These are phyloP conservation scores for Candida germanica DNA, from an alignment of 805 yeast species.

Conservation along the genomic window DNA sequence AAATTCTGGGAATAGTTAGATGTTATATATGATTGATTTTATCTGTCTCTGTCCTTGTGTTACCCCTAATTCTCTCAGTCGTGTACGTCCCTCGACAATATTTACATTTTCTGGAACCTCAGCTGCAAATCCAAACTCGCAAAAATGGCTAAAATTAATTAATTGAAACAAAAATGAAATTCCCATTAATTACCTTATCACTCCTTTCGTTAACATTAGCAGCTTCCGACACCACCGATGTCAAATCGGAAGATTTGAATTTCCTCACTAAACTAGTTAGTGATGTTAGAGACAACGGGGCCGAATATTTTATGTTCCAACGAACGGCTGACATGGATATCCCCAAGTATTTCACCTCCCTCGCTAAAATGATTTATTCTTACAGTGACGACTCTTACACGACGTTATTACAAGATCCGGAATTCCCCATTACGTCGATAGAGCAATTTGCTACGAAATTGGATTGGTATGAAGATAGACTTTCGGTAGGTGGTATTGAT, in stretches of 20 bases:
- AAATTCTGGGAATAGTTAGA: slow-evolving; percentile 42
- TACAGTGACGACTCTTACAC: slow-evolving; percentile 38
- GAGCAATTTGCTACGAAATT: slow-evolving; percentile 32
- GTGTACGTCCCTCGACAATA: no score
- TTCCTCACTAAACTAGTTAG: slow-evolving; percentile 37
- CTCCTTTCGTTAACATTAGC: no score
- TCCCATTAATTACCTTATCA: no score
- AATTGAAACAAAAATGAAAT: no score
- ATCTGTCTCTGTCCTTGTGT: no score
- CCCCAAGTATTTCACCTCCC: slow-evolving; percentile 25
- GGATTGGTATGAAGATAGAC: slow-evolving; percentile 33
- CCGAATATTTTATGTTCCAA: slow-evolving; percentile 25
- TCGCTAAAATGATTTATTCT: slow-evolving; percentile 27
- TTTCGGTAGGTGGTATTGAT: slow-evolving; percentile 11
- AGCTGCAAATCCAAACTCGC: no score
- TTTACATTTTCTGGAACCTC: no score
- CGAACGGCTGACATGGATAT: slow-evolving; percentile 22
- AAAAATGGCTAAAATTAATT: no score
- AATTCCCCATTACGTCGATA: slow-evolving; percentile 21
- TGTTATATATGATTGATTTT: neutral
- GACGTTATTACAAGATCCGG: slow-evolving; percentile 28
- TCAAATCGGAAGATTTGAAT: slow-evolving; percentile 16
- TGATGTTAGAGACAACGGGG: slow-evolving; percentile 26
- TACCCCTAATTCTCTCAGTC: no score
- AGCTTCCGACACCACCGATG: no score